Evolutionary conservation across 2,329 filamentous ascomycete species (phyloP), one percentile per base, ranked within the genome.

Genomic region (Botrytis squamosa): DNA sequence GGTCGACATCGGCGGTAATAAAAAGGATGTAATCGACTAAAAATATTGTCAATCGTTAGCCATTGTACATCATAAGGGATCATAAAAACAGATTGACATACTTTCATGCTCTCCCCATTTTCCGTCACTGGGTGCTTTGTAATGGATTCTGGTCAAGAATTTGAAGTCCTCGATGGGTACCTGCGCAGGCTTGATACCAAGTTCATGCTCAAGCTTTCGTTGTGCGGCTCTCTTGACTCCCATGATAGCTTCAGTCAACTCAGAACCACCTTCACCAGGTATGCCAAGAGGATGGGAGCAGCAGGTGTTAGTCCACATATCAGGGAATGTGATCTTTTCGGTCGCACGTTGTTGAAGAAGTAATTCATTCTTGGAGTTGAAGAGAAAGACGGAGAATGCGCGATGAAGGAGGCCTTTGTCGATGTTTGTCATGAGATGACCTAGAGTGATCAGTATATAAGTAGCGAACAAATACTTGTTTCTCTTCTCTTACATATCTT

Each of bases 241-340:
- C 78, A 89, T 86, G 73, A 98, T 86, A 8, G 95, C 92, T 77
- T 93, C 92, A 68, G 91, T 88, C 62, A 99, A 87, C 77, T 92
- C 92, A 46, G 90, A 88, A 76, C 96, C 96, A 40, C 94, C 97
- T 89, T 99, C 96, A 77, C 92, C 92, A 14, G 96, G 93, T 77
- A 98, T 92, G 72, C 93, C 93, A 75, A 99, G 88, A 8, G 96
- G 96, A 84, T 99, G 96, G 57, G 96, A 99, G 87, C 96, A 99
- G 88, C 96, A 99, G 46, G 96, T 99, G 85, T 99, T 99, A 77
- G 96, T 99, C 96, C 96, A 99, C 92, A 98, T 95, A 82, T 97
- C 94, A 67, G 96, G 95, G 85, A 99, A 99, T 10, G 96, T 99
- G 82, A 99, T 99, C 87, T 99, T 99, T 86, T 98, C 95, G 59